phyloP scores from a whole-genome alignment of 108 stramenopile genomes.

The Fragilariopsis cylindrus region DNA sequence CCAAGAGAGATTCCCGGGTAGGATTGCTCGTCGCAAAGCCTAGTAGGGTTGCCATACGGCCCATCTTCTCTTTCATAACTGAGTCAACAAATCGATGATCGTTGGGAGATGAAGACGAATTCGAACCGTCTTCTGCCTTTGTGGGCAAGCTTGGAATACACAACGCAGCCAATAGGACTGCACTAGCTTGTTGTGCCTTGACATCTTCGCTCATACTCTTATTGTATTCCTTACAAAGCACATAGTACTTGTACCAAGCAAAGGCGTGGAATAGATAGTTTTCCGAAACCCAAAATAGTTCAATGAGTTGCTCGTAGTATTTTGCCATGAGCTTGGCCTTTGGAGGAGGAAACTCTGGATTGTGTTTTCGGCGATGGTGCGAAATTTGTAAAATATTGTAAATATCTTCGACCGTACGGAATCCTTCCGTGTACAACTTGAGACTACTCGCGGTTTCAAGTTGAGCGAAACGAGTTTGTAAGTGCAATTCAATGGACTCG shows the following conservation, averaged over 20 bases:
- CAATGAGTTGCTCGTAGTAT: slow-evolving; percentile 97
- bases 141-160: slow-evolving; percentile 76
- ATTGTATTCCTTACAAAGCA: slow-evolving; percentile 89
- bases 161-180: slow-evolving; percentile 91
- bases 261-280: slow-evolving; percentile 98
- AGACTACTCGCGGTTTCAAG: slow-evolving; percentile 91
- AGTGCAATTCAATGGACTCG: slow-evolving; percentile 92
- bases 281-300: slow-evolving; percentile 96
- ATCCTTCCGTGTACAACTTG: slow-evolving; percentile 97
- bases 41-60: slow-evolving; percentile 93
- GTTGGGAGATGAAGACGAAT: slow-evolving; percentile 36
- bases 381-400: slow-evolving; percentile 94
- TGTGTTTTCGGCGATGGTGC: slow-evolving; percentile 68
- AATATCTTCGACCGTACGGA: slow-evolving; percentile 98
- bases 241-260: slow-evolving; percentile 94
- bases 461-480: slow-evolving; percentile 96
- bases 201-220: slow-evolving; percentile 86
- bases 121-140: slow-evolving; percentile 24
- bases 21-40: slow-evolving; percentile 91
- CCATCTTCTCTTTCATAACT: slow-evolving; percentile 88
- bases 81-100: slow-evolving; percentile 61
- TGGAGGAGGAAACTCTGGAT: slow-evolving; percentile 70
- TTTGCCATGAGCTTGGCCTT: slow-evolving; percentile 95
- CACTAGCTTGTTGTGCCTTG: slow-evolving; percentile 70
- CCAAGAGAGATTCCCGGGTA: slow-evolving; percentile 84